Conservation (phyloP, 1,284 basidiomycete species). For the Ustilago esculenta region DNA sequence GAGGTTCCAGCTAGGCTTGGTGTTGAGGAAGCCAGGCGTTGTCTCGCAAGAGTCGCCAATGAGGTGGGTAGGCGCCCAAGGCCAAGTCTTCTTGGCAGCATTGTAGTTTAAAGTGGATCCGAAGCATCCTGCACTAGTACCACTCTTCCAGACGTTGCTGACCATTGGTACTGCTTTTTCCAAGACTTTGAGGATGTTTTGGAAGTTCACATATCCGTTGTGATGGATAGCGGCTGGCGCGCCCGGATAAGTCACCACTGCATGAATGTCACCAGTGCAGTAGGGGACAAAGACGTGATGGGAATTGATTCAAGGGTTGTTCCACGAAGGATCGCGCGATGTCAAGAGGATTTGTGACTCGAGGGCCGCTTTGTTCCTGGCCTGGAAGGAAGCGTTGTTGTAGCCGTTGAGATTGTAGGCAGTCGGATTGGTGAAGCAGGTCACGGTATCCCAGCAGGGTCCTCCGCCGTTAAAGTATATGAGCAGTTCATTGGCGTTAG, state of each 20-base stretch:
- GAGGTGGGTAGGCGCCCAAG: conserved; percentile 14
- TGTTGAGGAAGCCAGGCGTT: conserved; percentile 22
- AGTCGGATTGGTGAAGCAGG: conserved; percentile 18
- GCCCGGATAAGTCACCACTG: conserved; percentile 16
- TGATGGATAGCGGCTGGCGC: conserved; percentile 29
- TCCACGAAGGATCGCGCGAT: conserved; percentile 18
- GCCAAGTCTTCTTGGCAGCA: conserved; percentile 18
- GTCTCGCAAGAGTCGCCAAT: conserved; percentile 33
- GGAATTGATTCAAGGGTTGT: conserved; percentile 20
- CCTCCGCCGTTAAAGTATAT: conserved; percentile 30
- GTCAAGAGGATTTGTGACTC: conserved; percentile 18
- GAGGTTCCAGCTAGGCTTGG: conserved; percentile 32
- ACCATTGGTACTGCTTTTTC: conserved; percentile 6
- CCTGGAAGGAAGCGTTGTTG: conserved; percentile 14
- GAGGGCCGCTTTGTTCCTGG: neutral
- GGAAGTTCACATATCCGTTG: conserved; percentile 27
- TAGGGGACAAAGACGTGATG: conserved; percentile 33
- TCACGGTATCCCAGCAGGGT: conserved; percentile 26
- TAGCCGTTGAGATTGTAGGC: conserved; percentile 22
- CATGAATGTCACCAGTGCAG: conserved; percentile 33
- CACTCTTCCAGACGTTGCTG: conserved; percentile 18
- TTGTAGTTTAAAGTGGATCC: conserved; percentile 29
- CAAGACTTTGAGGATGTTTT: conserved; percentile 15
- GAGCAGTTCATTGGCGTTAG: conserved; percentile 22
- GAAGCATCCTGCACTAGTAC: conserved; percentile 35